A percentile compares a stretch with the other conserved stretches of the same genome.
These are phyloP conservation scores for Neurospora tetrasperma DNA, from an alignment of 495 filamentous ascomycete genomes.

Conservation along the genomic window DNA sequence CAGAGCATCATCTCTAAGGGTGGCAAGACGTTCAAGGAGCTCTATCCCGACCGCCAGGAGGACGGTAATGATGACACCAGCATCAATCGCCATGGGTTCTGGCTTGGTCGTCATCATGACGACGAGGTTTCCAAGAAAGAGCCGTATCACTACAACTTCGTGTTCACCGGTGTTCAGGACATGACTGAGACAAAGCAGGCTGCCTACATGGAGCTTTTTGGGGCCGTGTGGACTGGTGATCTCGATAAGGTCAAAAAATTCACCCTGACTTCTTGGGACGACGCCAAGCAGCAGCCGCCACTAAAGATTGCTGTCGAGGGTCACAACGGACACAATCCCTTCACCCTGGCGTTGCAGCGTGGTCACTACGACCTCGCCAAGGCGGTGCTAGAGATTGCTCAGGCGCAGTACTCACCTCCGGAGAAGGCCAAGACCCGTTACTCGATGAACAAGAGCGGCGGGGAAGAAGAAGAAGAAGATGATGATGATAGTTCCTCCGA, in stretches of 20 bases:
- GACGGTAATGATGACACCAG: conserved; percentile 1
- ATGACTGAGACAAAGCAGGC: conserved; percentile 40
- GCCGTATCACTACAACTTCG: conserved; percentile 37
- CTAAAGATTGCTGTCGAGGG: conserved; percentile 53
- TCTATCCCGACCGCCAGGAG: conserved; percentile 43
- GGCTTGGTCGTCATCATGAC: background rate
- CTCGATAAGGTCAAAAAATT: conserved; percentile 44
- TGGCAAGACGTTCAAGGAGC: conserved; percentile 54
- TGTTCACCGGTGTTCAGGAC: conserved; percentile 35
- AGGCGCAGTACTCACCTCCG: conserved; percentile 50
- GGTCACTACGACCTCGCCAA: conserved; percentile 52
- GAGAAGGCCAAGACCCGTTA: conserved; percentile 37
- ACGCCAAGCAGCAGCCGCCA: conserved; percentile 39
- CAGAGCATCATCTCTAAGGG: conserved; percentile 39
- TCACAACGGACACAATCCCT: conserved; percentile 33
- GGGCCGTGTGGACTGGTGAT: conserved; percentile 62
- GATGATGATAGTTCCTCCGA: conserved; percentile 13
- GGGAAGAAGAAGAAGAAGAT: conserved; percentile 17
- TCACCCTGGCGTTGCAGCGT: conserved; percentile 53
- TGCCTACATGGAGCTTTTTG: conserved; percentile 53
- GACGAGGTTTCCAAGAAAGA: conserved; percentile 5
- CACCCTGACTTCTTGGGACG: conserved; percentile 34
- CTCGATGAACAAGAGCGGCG: conserved; percentile 29
- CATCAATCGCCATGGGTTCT: background rate
- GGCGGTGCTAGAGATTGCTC: conserved; percentile 53